These are phyloP conservation scores for Geotrichum phurueaensis DNA, from an alignment of 1,139 yeast genomes.

Conservation along the genomic window DNA sequence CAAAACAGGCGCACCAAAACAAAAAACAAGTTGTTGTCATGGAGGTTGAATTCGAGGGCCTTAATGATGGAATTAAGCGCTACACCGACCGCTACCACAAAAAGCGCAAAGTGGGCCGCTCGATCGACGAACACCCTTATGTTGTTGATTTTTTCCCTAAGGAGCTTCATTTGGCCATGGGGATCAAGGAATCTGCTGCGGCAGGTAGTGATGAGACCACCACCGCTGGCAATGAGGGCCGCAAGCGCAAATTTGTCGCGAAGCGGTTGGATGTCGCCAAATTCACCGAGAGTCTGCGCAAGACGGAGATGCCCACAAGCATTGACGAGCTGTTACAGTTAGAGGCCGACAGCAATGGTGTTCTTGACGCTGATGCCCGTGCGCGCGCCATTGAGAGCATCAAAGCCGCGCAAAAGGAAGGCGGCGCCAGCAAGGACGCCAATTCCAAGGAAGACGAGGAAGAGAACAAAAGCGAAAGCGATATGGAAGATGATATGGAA, in stretches of 20 bases:
- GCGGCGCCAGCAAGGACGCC: slow-evolving; percentile 33
- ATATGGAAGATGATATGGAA: slow-evolving; percentile 65
- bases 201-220: slow-evolving; percentile 44
- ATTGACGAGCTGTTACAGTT: slow-evolving; percentile 53
- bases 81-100: slow-evolving; percentile 45
- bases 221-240: slow-evolving; percentile 28
- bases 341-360: slow-evolving; percentile 43
- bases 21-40: slow-evolving; percentile 25
- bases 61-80: slow-evolving; percentile 34
- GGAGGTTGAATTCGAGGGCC: slow-evolving; percentile 8
- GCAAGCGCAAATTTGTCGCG: slow-evolving; percentile 22
- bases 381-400: slow-evolving; percentile 30
- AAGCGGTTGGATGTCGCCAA: slow-evolving; percentile 27
- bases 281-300: slow-evolving; percentile 30
- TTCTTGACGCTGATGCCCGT: slow-evolving; percentile 37
- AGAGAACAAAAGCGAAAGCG: slow-evolving; percentile 49
- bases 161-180: slow-evolving; percentile 73
- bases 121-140: slow-evolving; percentile 81
- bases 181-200: slow-evolving; percentile 50
- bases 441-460: slow-evolving; percentile 47
- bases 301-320: slow-evolving; percentile 39
- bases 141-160: slow-evolving; percentile 55
- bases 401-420: slow-evolving; percentile 18
- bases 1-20: slow-evolving; percentile 19
- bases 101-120: slow-evolving; percentile 66